Conservation (phyloP, 208 protist genomes). For the Acanthamoeba sp. region DNA sequence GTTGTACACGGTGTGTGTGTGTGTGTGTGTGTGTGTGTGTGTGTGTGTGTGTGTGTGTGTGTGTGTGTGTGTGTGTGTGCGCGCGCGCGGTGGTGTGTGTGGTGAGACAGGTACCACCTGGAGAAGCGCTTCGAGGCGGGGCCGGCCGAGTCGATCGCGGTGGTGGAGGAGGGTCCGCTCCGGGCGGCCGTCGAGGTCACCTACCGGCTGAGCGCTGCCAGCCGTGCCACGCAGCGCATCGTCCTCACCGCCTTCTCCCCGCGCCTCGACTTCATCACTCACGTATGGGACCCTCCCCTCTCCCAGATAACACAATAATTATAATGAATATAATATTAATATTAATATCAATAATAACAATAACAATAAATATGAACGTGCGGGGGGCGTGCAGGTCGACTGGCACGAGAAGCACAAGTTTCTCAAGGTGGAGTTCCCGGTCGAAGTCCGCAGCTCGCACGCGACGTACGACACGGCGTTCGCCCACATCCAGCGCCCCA, state of each 20-base stretch:
- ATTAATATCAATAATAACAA: too few species aligned
- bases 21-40: neutral
- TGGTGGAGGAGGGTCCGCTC: constrained; percentile 77
- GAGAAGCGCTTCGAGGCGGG: constrained; percentile 42
- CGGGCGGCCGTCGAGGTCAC: constrained; percentile 67
- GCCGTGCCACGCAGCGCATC: neutral
- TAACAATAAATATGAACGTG: too few species aligned
- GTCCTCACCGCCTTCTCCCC: neutral
- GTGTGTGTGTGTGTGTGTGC: neutral
- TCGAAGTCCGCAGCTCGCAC: constrained; percentile 75
- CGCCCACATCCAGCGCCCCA: constrained; percentile 87
- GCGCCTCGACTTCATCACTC: constrained; percentile 10
- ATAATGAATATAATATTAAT: too few species aligned
- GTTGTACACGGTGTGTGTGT: neutral
- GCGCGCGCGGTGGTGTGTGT: too few species aligned
- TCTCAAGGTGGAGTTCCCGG: constrained; percentile 88
- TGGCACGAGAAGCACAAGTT: constrained; percentile 87
- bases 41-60: neutral
- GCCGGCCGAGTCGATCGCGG: constrained; percentile 7
- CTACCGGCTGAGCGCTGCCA: neutral
- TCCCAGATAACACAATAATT: neutral
- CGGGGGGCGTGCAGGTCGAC: constrained; percentile 76
- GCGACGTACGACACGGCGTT: constrained; percentile 87
- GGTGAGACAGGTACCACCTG: neutral
- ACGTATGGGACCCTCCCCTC: neutral